Evolutionary conservation across 345 rosid genomes (phyloP), one percentile per base, ranked within the genome.

Genomic region (Salix arbutifolia): DNA sequence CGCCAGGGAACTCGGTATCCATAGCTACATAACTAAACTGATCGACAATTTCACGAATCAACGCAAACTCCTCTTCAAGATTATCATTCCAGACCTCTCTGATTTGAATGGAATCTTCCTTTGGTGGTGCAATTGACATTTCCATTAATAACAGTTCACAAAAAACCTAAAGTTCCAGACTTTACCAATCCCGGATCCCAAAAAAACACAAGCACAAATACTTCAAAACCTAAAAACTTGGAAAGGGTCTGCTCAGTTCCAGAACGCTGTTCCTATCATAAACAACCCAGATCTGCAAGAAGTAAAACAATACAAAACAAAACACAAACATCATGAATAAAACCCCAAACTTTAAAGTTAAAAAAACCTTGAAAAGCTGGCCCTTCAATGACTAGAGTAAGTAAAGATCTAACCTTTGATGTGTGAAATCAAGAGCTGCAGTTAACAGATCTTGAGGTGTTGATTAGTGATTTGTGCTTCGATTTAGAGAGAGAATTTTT

Each of bases 1-100:
- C 98, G 11, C 98, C 98, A 0, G 98, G 98, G 82, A 93, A 93
- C 90, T 93, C 97, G 2, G 97, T 90, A 85, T 93, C 97, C 97
- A 93, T 93, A 0, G 97, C 97, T 0, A 93, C 84, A 70, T 86
- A 88, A 65, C 74, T 86, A 80, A 25, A 90, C 30, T 67, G 76
- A 53, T 91, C 98, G 35, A 93, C 93, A 71, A 93, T 87, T 62
- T 88, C 92, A 66, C 97, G 94, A 83, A 93, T 93, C 86, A 93
- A 76, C 40, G 79, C 83, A 78, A 93, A 89, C 75, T 93, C 98
- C 50, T 93, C 97, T 19, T 84, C 88, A 11, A 93, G 83, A 66
- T 93, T 93, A 62, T 93, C 93, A 74, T 83, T 86, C 97, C 97
- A 93, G 56, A 93, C 98, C 89, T 93, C 98, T 9, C 98, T 89